A percentile compares a stretch with the other conserved stretches of the same genome.
These are phyloP conservation scores for Pachysolen tannophilus DNA, from an alignment of 805 yeast species.

Conservation along the genomic window DNA sequence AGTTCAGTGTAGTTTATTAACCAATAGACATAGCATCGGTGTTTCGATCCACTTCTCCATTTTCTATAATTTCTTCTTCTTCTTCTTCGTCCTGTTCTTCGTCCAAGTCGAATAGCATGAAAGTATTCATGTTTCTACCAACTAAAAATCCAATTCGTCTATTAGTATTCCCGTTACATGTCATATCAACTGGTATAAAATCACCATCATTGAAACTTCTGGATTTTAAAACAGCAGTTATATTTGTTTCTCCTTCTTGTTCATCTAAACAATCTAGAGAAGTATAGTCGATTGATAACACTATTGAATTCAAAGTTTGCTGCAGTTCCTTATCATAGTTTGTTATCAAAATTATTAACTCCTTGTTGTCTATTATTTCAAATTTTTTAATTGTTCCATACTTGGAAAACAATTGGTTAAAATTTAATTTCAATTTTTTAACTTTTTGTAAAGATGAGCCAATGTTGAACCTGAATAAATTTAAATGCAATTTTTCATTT, in stretches of 20 bases:
- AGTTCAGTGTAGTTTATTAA: too few relatives aligned
- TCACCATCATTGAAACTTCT: constrained; percentile 1
- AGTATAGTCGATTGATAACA: not conserved
- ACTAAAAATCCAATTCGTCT: constrained; percentile 24
- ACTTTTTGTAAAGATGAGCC: not conserved
- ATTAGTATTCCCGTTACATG: constrained; percentile 20
- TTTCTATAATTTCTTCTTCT: too few relatives aligned
- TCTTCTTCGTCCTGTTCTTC: not conserved
- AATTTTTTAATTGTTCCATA: too few relatives aligned
- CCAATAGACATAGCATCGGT: too few relatives aligned
- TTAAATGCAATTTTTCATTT: not conserved
- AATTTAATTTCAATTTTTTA: too few relatives aligned
- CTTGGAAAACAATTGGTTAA: too few relatives aligned
- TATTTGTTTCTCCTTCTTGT: not conserved
- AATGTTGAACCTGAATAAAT: not conserved
- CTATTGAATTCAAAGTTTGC: too few relatives aligned
- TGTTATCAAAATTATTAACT: not conserved
- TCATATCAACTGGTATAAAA: constrained; percentile 23
- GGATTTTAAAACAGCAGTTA: not conserved
- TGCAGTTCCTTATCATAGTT: not conserved
- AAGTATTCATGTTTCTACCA: not conserved
- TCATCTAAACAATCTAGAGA: too few relatives aligned
- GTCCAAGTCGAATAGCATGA: not conserved
- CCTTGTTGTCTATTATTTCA: not conserved
- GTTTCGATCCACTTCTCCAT: too few relatives aligned